Percentiles rank a stretch among this genome's conserved stretches.
Conservation (phyloP, 2,329 filamentous ascomycete species). For the Aspergillus felis region DNA sequence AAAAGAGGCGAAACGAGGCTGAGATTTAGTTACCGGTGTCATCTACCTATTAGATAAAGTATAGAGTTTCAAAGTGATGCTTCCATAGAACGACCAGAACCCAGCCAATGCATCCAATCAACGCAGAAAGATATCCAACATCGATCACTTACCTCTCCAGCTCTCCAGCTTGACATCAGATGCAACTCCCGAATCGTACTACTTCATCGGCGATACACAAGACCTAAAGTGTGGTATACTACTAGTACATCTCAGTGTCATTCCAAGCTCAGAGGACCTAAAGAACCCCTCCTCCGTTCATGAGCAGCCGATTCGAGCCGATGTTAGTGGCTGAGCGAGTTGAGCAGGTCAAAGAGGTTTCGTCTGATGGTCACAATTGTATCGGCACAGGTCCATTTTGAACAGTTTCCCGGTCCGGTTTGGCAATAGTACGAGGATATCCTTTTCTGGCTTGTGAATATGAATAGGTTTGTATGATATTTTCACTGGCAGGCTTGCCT, state of each 20-base stretch:
- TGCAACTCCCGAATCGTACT: neutral
- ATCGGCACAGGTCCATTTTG: neutral
- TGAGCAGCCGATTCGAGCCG: neutral
- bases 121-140: slow-evolving; percentile 1
- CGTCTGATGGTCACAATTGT: neutral
- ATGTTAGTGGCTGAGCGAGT: neutral
- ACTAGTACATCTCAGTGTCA: neutral
- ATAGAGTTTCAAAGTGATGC: slow-evolving; percentile 22
- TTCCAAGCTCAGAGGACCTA: neutral
- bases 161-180: neutral
- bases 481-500: neutral
- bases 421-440: neutral
- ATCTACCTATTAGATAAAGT: neutral
- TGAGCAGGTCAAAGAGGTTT: neutral
- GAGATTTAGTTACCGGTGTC: neutral
- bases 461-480: neutral
- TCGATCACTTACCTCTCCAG: neutral
- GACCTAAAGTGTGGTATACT: neutral
- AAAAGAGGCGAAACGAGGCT: neutral
- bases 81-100: slow-evolving; percentile 12
- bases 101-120: slow-evolving; percentile 17
- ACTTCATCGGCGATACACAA: neutral
- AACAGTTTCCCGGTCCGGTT: neutral
- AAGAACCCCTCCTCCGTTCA: neutral
- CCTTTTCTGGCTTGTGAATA: neutral